Conservation (phyloP, 192 early-diverging fungal genomes). For the Paraglomus brasilianum region DNA sequence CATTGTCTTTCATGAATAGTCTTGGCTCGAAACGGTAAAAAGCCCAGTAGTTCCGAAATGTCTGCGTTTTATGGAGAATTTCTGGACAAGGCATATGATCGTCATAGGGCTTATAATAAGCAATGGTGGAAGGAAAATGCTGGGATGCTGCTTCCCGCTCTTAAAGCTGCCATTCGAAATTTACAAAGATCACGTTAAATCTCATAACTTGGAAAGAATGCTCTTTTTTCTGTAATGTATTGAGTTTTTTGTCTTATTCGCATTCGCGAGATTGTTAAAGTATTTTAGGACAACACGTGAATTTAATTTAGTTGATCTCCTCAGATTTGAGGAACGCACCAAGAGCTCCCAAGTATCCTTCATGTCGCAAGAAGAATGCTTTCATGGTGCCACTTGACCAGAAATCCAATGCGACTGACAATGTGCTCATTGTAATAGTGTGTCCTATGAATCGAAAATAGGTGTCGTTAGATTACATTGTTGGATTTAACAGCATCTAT, state of each 20-base stretch:
- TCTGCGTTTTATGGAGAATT: slow-evolving; percentile 62
- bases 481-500: neutral
- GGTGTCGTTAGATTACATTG: neutral
- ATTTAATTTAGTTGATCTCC: too few species aligned
- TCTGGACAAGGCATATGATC: slow-evolving; percentile 51
- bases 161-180: slow-evolving; percentile 52
- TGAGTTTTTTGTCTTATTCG: too few species aligned
- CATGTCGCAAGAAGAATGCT: slow-evolving; percentile 94
- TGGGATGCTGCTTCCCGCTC: slow-evolving; percentile 47
- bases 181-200: too few species aligned
- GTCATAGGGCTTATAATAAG: slow-evolving; percentile 60
- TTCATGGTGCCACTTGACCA: slow-evolving; percentile 96
- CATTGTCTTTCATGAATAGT: slow-evolving; percentile 33
- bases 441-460: slow-evolving; percentile 56
- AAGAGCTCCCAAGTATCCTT: slow-evolving; percentile 93
- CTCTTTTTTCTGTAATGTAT: too few species aligned
- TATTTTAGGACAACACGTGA: too few species aligned
- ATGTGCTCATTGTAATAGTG: slow-evolving; percentile 95
- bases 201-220: too few species aligned
- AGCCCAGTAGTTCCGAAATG: slow-evolving; percentile 46
- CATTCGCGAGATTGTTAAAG: too few species aligned
- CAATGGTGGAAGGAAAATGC: slow-evolving; percentile 58
- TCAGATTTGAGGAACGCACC: slow-evolving; percentile 67
- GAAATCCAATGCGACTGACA: slow-evolving; percentile 95
- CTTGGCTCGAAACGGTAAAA: slow-evolving; percentile 38